Conservation (phyloP, 192 early-diverging fungal genomes). For the Coemansia sp. region DNA sequence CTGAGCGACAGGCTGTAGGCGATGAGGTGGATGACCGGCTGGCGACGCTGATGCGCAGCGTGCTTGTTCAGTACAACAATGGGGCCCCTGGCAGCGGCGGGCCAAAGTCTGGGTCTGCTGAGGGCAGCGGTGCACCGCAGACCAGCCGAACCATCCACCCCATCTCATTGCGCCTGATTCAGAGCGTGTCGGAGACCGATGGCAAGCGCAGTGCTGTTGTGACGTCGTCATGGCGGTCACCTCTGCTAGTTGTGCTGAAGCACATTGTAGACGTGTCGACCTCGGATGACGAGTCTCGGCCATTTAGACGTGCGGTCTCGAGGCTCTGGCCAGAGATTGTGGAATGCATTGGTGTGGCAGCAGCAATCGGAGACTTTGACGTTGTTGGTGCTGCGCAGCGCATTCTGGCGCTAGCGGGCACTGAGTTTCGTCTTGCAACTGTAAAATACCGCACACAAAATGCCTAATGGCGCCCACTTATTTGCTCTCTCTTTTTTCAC, state of each 20-base stretch:
- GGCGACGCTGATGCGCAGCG: constrained; percentile 46
- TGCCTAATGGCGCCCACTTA: not conserved
- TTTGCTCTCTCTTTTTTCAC: not conserved
- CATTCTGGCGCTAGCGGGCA: constrained; percentile 16
- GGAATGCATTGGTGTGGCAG: constrained; percentile 31
- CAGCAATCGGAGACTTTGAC: constrained; percentile 25
- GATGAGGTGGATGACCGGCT: constrained; percentile 65
- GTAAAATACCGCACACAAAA: not conserved
- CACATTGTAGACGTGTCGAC: constrained; percentile 12
- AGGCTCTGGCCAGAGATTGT: constrained; percentile 25
- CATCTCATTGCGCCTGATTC: not conserved
- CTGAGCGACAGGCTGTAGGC: constrained; percentile 49
- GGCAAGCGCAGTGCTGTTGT: constrained; percentile 20
- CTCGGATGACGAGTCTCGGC: not conserved
- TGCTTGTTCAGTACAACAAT: constrained; percentile 26
- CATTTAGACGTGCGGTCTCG: constrained; percentile 12
- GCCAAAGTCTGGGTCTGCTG: not conserved
- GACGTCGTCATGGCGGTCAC: constrained; percentile 21
- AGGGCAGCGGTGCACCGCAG: not conserved
- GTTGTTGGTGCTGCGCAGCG: constrained; percentile 30
- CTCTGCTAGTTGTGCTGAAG: constrained; percentile 5
- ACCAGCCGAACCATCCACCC: not conserved
- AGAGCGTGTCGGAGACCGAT: constrained; percentile 5
- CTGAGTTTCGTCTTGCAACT: constrained; percentile 5
- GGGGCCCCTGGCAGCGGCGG: not conserved